Base-by-base conservation (phyloP, 169 alveolate species). In the Eimeria sp. region DNA sequence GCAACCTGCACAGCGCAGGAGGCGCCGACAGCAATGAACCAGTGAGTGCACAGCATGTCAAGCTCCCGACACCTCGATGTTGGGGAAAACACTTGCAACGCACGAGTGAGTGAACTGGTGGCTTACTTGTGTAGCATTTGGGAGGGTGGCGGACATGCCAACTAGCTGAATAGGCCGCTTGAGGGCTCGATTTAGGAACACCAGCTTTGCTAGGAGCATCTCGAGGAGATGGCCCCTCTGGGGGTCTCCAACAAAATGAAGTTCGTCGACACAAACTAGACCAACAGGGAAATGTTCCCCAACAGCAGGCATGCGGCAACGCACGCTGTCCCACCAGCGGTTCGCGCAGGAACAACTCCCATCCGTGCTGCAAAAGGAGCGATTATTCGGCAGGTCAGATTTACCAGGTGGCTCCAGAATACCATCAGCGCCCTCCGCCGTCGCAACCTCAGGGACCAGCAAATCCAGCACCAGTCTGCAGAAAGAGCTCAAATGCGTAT, bases 101-200 rank as follows among this genome's bases (percentile, higher is more conserved):
- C 30, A 78, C 52, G 33, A 60, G 49, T 16, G 77, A 6, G 33
- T 23, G 68, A 49, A 49, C 49, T 78, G 49, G 88, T 18, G 13
- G 33, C 97, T 80, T 10, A 98, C 97, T 66, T 97, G 97, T 18
- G 64, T 66, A 30, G 97, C 95, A 90, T 98, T 98, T 27, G 98
- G 98, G 18, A 98, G 96, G 56, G 99, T 98, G 46, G 99, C 99
- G 40, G 98, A 96, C 99, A 98, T 98, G 66, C 98, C 99, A 43
- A 98, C 97, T 37, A 98, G 82, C 89, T 98, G 98, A 25, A 97
- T 95, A 64, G 77, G 85, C 95, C 95, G 72, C 90, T 82, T 56
- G 91, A 85, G 94, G 94, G 94, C 37, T 95, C 83, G 78, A 88
- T 89, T 62, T 91, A 97, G 33, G 97, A 96, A 56, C 90, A 72